Percentiles rank a stretch among this genome's conserved stretches.
Evolutionary conservation across 2,329 filamentous ascomycete species (phyloP).

Genomic region (Fusarium piperis): DNA sequence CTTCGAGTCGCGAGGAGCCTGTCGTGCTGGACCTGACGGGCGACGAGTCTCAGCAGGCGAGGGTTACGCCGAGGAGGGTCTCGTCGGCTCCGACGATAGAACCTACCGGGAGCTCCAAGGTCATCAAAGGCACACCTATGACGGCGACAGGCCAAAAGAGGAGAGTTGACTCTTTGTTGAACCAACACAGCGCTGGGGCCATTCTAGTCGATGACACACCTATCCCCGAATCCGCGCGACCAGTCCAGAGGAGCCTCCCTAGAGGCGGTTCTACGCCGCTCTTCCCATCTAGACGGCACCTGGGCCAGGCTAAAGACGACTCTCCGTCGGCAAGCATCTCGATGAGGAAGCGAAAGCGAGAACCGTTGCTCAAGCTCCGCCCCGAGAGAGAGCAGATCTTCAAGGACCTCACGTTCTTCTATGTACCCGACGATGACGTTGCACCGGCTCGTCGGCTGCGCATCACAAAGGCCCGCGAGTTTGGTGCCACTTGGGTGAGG

Average conservation of each 20-base stretch:
- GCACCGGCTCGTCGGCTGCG: constrained; percentile 72
- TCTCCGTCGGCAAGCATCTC: constrained; percentile 39
- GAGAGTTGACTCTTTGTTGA: constrained; percentile 28
- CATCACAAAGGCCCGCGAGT: constrained; percentile 78
- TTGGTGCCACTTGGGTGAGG: constrained; percentile 77
- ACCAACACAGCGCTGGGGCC: constrained; percentile 28
- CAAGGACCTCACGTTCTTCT: constrained; percentile 72
- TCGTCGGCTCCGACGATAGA: constrained; percentile 27
- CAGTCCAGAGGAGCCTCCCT: constrained; percentile 22
- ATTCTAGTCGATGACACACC: constrained; percentile 42
- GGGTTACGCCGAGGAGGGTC: constrained; percentile 31
- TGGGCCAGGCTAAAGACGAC: constrained; percentile 13
- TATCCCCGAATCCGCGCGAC: constrained; percentile 40
- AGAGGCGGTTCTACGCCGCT: constrained; percentile 47
- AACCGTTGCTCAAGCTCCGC: constrained; percentile 53
- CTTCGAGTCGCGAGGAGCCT: constrained; percentile 1
- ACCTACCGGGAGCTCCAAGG: constrained; percentile 1
- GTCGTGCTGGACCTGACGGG: constrained; percentile 27
- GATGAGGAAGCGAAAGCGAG: constrained; percentile 59
- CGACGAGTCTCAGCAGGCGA: constrained; percentile 22
- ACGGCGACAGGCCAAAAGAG: constrained; percentile 32
- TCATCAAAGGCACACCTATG: constrained; percentile 47
- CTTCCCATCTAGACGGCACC: constrained; percentile 27
- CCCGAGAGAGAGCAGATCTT: constrained; percentile 68
- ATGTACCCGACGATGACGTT: constrained; percentile 83